Evolutionary conservation across 768 basidiomycete genomes (phyloP).

Genomic region (Serendipita indica): DNA sequence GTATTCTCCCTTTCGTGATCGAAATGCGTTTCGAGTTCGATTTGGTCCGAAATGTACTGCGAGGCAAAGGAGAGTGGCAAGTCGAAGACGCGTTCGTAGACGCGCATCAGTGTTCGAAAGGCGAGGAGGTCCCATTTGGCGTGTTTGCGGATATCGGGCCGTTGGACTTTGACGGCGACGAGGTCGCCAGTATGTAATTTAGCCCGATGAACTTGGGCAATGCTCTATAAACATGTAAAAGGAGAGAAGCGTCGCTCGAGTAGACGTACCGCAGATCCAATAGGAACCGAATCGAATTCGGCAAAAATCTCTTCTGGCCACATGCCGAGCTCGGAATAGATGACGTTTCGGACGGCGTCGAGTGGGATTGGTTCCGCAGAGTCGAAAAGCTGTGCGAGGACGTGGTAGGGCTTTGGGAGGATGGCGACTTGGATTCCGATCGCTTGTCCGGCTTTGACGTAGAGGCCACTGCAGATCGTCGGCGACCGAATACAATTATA

Average conservation of each 20-base stretch:
- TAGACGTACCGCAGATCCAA: slow-evolving; percentile 51
- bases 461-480: slow-evolving; percentile 14
- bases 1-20: slow-evolving; percentile 6
- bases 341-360: slow-evolving; percentile 48
- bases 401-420: slow-evolving; percentile 68
- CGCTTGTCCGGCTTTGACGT: slow-evolving; percentile 38
- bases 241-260: neutral
- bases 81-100: slow-evolving; percentile 17
- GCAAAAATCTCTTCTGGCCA: slow-evolving; percentile 65
- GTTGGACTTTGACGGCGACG: slow-evolving; percentile 92
- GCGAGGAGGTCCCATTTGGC: slow-evolving; percentile 70
- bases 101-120: slow-evolving; percentile 24
- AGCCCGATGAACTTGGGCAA: slow-evolving; percentile 86
- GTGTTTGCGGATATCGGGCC: slow-evolving; percentile 74
- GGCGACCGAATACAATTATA: neutral
- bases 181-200: slow-evolving; percentile 36
- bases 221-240: slow-evolving; percentile 27
- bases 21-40: slow-evolving; percentile 10
- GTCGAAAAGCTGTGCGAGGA: slow-evolving; percentile 72
- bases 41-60: slow-evolving; percentile 11
- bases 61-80: slow-evolving; percentile 9
- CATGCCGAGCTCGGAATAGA: slow-evolving; percentile 51
- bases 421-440: slow-evolving; percentile 77
- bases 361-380: slow-evolving; percentile 77
- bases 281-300: slow-evolving; percentile 56